A percentile compares a stretch with the other conserved stretches of the same genome.
These are phyloP conservation scores for Nakazawaea wickerhamii DNA, from an alignment of 805 yeast species.

Conservation along the genomic window DNA sequence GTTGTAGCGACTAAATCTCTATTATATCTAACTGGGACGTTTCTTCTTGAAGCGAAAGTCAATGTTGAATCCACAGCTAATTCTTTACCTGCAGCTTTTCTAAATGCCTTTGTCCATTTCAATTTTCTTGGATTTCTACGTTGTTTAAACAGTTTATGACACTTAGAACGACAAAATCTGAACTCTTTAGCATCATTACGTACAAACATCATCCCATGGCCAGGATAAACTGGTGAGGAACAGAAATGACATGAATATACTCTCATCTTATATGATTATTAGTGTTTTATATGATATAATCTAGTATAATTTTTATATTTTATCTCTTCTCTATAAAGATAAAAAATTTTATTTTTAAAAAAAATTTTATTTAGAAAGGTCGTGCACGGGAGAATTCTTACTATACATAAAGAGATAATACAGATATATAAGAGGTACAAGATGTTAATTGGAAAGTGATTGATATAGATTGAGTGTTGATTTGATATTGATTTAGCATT, in stretches of 20 bases:
- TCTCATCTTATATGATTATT: conserved; percentile 49
- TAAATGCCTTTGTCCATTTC: conserved; percentile 97
- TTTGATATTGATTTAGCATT: too few relatives aligned
- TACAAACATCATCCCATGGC: conserved; percentile 95
- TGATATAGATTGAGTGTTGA: too few relatives aligned
- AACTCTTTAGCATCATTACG: conserved; percentile 98
- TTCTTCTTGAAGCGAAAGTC: conserved; percentile 95
- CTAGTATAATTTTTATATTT: neutral
- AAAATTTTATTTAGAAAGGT: too few relatives aligned
- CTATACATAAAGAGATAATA: too few relatives aligned
- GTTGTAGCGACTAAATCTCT: conserved; percentile 94
- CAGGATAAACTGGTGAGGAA: conserved; percentile 92
- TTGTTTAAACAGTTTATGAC: conserved; percentile 96
- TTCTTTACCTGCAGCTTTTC: conserved; percentile 98
- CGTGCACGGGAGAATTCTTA: too few relatives aligned
- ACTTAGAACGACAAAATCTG: conserved; percentile 94
- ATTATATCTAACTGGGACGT: conserved; percentile 96
- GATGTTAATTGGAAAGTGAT: too few relatives aligned
- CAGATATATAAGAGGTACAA: too few relatives aligned
- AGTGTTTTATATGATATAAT: conserved; percentile 4
- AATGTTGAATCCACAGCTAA: conserved; percentile 95
- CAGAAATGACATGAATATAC: conserved; percentile 92
- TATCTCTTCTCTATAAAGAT: neutral
- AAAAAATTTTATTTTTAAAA: too few relatives aligned
- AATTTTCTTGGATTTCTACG: conserved; percentile 98